Percentiles rank a stretch among this genome's conserved stretches.
These are phyloP conservation scores for Phyllosticta citriasiana DNA, from an alignment of 2,329 filamentous ascomycete genomes.

Conservation along the genomic window DNA sequence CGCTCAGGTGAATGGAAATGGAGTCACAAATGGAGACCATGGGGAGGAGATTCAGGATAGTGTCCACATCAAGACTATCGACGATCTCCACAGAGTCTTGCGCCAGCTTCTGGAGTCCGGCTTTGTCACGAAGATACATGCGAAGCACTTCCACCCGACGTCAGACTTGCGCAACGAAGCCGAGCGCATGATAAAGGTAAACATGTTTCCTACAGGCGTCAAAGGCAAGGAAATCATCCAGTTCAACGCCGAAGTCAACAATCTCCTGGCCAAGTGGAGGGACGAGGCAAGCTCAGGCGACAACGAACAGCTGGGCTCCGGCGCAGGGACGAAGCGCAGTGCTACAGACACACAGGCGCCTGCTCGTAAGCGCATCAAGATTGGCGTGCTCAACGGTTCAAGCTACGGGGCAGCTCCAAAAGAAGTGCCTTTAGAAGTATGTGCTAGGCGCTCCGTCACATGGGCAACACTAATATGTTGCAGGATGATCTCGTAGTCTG, in stretches of 20 bases:
- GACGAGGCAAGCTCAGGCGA: constrained; percentile 28
- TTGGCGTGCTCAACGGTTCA: constrained; percentile 15
- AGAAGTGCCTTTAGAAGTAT: constrained; percentile 25
- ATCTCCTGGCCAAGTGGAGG: constrained; percentile 43
- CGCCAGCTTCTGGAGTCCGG: constrained; percentile 50
- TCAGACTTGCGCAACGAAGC: constrained; percentile 48
- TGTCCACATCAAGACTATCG: constrained; percentile 25
- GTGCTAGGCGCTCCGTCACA: constrained; percentile 2
- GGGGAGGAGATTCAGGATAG: constrained; percentile 15
- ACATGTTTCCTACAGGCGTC: constrained; percentile 30
- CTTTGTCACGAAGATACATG: constrained; percentile 54
- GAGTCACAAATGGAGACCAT: constrained; percentile 16
- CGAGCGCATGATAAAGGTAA: constrained; percentile 51
- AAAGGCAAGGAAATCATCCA: constrained; percentile 40
- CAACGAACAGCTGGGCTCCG: constrained; percentile 12
- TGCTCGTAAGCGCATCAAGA: constrained; percentile 23
- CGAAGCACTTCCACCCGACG: constrained; percentile 41
- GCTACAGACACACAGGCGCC: constrained; percentile 11
- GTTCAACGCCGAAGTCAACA: constrained; percentile 53
- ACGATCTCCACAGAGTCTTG: constrained; percentile 35
- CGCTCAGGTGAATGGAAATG: constrained; percentile 9
- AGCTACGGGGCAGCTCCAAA: constrained; percentile 14
- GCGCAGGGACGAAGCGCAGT: constrained; percentile 7
- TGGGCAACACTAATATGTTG: constrained; percentile 6
- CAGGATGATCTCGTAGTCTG: constrained; percentile 65